phyloP scores from a whole-genome alignment of 495 filamentous ascomycete genomes.

The Hapsidospora chrysogenum region DNA sequence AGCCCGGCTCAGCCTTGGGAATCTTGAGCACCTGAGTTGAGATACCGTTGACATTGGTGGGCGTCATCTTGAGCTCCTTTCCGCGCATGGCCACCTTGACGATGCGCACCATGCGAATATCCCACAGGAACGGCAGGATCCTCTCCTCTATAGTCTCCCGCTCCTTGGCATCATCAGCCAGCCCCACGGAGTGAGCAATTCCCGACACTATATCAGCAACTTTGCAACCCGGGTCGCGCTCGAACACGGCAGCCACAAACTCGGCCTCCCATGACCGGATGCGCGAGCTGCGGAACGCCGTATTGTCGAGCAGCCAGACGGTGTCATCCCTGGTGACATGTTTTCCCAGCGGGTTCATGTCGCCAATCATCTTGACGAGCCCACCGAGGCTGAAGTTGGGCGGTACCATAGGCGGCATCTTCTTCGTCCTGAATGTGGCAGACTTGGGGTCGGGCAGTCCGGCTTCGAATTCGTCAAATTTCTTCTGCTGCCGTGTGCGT shows the following conservation, averaged over 20 bases:
- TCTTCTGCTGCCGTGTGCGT: constrained; percentile 21
- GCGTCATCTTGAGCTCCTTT: constrained; percentile 40
- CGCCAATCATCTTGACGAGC: constrained; percentile 28
- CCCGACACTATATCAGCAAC: constrained; percentile 48
- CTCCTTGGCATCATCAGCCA: constrained; percentile 44
- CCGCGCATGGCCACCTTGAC: constrained; percentile 38
- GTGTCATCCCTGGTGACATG: constrained; percentile 32
- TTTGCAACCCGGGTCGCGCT: constrained; percentile 45
- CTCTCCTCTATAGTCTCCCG: constrained; percentile 51
- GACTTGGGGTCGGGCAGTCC: constrained; percentile 15
- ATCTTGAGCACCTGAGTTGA: constrained; percentile 37
- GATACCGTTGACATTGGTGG: constrained; percentile 54
- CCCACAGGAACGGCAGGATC: constrained; percentile 60
- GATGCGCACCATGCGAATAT: constrained; percentile 48
- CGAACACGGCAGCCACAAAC: constrained; percentile 66
- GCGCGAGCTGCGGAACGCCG: constrained; percentile 42
- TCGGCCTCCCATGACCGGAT: constrained; percentile 53
- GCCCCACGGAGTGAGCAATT: constrained; percentile 52
- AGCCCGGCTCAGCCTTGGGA: constrained; percentile 18
- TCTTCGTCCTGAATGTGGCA: constrained; percentile 6
- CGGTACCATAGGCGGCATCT: constrained; percentile 6
- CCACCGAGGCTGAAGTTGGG: constrained; percentile 12
- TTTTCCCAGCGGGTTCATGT: constrained; percentile 24
- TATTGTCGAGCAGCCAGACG: constrained; percentile 87
- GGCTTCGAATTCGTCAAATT: constrained; percentile 24